Base-by-base conservation (phyloP, 352 stramenopile species). In the Chrysophaeum taylorii region DNA sequence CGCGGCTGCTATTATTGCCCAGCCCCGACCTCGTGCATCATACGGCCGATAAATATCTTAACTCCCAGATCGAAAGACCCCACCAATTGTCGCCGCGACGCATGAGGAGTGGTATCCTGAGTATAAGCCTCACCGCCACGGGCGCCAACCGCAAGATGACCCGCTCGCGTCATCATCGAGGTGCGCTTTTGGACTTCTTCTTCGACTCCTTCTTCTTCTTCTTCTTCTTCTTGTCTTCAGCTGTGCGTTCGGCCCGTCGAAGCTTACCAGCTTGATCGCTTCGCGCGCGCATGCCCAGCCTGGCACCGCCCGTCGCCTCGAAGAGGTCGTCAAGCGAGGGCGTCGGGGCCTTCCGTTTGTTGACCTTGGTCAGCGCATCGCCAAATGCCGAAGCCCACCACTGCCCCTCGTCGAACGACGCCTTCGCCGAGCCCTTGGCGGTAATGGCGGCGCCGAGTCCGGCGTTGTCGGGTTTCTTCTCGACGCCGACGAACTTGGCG, bases 281-380 rank as follows among this genome's bases (percentile, higher is more conserved):
- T 45, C 92, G 92, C 2, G 89, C 89, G 63, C 89, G 79, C 48
- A 89, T 89, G 16, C 88, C 89, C 74, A 94, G 92, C 41, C 92
- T 78, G 66, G 91, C 92, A 31, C 89, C 89, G 25, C 87, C 88
- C 4, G 87, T 95, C 12, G 88, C 87, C 21, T 84, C 82, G 73
- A 95, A 95, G 23, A 94, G 81, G 72, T 95, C 87, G 64, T 93
- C 86, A 67, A 66, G 14, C 14, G 27, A 37, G 7, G 45, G 45
- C 45, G 45, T 25, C 45, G 45, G 18, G 5, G 9, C n/a, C 52
- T 75, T 75, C 0, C 61, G 66, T 37, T 76, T 75, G 9, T 66
- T 33, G 9, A 14, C 29, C 43, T 80, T 81, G 16, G 73, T 78
- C 57, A 75, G 63, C 15, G 53, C 70, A 29, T 23, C 48, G 16